Percentiles rank a stretch among this genome's conserved stretches.
phyloP scores from a whole-genome alignment of 1,284 basidiomycete species.

The Rhodofomes roseus region DNA sequence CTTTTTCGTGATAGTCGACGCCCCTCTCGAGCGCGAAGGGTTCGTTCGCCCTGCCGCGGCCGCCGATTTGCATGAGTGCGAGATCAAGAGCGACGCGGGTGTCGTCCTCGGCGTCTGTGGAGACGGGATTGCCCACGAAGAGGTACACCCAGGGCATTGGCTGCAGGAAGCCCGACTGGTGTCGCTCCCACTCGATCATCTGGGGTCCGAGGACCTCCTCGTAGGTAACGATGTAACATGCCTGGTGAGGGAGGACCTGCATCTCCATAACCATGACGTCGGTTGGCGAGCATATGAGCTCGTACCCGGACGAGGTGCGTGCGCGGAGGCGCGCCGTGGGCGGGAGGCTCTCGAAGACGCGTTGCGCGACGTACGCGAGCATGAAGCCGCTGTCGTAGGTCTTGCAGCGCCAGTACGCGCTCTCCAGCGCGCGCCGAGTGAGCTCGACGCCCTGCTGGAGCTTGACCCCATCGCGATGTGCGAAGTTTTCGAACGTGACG shows the following conservation, averaged over 20 bases:
- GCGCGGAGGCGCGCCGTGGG: slow-evolving; percentile 14
- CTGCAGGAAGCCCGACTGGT: slow-evolving; percentile 15
- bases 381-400: slow-evolving; percentile 17
- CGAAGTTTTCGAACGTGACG: slow-evolving; percentile 14
- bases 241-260: slow-evolving; percentile 14
- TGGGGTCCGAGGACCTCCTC: slow-evolving; percentile 14
- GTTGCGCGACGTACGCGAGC: slow-evolving; percentile 18
- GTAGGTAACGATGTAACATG: slow-evolving; percentile 18
- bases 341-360: slow-evolving; percentile 18
- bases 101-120: slow-evolving; percentile 12
- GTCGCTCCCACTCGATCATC: slow-evolving; percentile 14
- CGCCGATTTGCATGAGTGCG: slow-evolving; percentile 18
- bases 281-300: slow-evolving; percentile 15
- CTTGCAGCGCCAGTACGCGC: slow-evolving; percentile 23
- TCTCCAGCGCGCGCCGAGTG: slow-evolving; percentile 17
- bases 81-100: slow-evolving; percentile 20
- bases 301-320: slow-evolving; percentile 16
- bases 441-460: slow-evolving; percentile 8
- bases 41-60: slow-evolving; percentile 17
- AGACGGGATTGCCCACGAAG: slow-evolving; percentile 13
- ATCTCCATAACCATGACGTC: slow-evolving; percentile 17
- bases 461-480: slow-evolving; percentile 12
- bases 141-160: slow-evolving; percentile 19
- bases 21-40: slow-evolving; percentile 20
- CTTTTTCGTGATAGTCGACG: slow-evolving; percentile 18